Conservation (phyloP, 2,329 filamentous ascomycete genomes). For the Sporothrix pseudoabietina region DNA sequence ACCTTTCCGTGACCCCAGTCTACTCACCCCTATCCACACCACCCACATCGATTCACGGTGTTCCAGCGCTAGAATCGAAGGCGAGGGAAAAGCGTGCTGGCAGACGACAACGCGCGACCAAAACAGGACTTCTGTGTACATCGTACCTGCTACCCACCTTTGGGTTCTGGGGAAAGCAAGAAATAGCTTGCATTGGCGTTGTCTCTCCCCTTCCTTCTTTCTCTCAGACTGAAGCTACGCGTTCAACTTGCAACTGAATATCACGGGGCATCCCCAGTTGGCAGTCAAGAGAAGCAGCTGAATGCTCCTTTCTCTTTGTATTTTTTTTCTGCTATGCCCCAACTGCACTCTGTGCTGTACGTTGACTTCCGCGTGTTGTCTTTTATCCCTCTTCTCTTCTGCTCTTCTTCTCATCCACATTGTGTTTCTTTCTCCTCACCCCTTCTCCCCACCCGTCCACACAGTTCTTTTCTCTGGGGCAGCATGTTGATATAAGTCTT, state of each 20-base stretch:
- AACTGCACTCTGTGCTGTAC: not conserved
- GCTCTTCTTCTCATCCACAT: not conserved
- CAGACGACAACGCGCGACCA: not conserved
- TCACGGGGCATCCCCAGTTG: slow-evolving; percentile 12
- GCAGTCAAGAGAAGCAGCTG: not conserved
- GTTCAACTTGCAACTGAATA: not conserved
- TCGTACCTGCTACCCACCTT: not conserved
- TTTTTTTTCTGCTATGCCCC: not conserved
- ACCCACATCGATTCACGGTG: slow-evolving; percentile 12
- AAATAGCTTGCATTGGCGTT: not conserved
- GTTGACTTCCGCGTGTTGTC: not conserved
- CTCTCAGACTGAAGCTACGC: not conserved
- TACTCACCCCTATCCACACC: not conserved
- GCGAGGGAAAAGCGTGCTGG: not conserved
- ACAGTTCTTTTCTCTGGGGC: not conserved
- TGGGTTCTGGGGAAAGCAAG: slow-evolving; percentile 21
- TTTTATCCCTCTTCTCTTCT: not conserved
- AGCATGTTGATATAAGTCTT: slow-evolving; percentile 22
- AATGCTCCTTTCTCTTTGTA: not conserved
- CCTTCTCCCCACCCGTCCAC: not conserved
- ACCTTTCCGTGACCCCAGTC: not conserved
- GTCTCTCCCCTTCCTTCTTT: not conserved
- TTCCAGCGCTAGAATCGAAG: slow-evolving; percentile 20
- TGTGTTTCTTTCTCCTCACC: not conserved
- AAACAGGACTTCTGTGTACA: not conserved